Evolutionary conservation across 108 stramenopile genomes (phyloP), one percentile per base, ranked within the genome.

Genomic region (Skeletonema menzelii): DNA sequence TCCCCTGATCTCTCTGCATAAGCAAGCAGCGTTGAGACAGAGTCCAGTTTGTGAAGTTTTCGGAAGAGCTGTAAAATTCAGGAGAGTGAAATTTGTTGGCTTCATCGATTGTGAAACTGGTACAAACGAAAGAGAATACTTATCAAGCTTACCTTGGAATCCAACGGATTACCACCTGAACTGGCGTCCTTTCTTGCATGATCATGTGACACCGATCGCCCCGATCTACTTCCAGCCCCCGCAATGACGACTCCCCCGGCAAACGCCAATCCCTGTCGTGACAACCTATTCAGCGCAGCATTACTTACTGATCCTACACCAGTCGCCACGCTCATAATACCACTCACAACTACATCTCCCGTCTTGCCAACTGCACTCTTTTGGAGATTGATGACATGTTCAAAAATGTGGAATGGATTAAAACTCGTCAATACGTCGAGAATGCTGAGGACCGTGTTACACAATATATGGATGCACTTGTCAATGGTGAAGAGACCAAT

Each of bases 311-410:
- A 91, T 24, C 90, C 91, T n/a, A 92, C 91, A 17, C 91, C 94
- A 12, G 90, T 91, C 2, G 94, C 94, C 22, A 92, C 94, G 61
- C 88, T 90, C 60, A 92, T 91, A 49, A 95, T 90, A 7, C 94
- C 94, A 38, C 82, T 86, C 1, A 78, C 93, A 13, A 95, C 64
- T 0, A 77, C 90, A 65, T 91, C 94, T 19, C 86, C 86, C 12
- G 93, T 88, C 57, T 86, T 89, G 4, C 86, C 85, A 69, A 89
- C 81, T 47, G 87, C 85, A 67, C 85, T 85, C 34, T 89, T 80
- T 67, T 91, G 93, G 38, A 86, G 69, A 27, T 84, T 75, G 3
- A 93, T 40, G 8, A 93, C 68, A 13, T 75, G 58, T 30, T 85
- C 84, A 31, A 88, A 71, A 10, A 92, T 47, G 7, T 63, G 47